A percentile compares a stretch with the other conserved stretches of the same genome.
These are phyloP conservation scores for Salix koriyanagi DNA, from an alignment of 345 rosid species.

Conservation along the genomic window DNA sequence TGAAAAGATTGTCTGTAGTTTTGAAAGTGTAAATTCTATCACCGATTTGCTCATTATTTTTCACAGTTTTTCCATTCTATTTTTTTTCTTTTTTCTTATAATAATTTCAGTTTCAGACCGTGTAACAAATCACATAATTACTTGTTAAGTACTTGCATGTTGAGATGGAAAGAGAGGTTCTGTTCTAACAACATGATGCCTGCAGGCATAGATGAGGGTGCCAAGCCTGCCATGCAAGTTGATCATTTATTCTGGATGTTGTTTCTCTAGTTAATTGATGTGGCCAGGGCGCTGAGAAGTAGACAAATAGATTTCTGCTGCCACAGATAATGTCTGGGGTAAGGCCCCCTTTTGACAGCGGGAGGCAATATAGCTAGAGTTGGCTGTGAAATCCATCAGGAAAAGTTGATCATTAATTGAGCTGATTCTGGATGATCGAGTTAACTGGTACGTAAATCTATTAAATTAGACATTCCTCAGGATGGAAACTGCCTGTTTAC, in stretches of 20 bases:
- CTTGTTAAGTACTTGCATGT: not conserved
- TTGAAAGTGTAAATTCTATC: not conserved
- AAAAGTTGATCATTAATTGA: no score
- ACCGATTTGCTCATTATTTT: not conserved
- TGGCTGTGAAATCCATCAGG: not conserved
- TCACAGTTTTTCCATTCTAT: not conserved
- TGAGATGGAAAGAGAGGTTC: not conserved
- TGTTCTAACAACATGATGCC: not conserved
- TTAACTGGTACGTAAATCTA: no score
- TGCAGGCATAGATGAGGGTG: not conserved
- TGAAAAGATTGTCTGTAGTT: not conserved
- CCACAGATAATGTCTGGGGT: not conserved
- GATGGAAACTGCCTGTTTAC: no score
- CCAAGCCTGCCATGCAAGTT: not conserved
- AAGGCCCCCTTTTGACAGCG: not conserved
- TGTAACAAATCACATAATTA: not conserved
- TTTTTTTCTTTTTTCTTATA: not conserved
- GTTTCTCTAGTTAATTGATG: not conserved
- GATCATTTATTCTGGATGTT: not conserved
- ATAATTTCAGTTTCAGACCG: not conserved
- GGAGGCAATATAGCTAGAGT: not conserved
- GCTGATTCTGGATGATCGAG: no score
- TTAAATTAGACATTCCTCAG: no score
- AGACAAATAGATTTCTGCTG: not conserved
- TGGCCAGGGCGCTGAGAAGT: not conserved